Evolutionary conservation across 768 basidiomycete species (phyloP), one percentile per base, ranked within the genome.

Genomic region (Coprinopsis cinerea): DNA sequence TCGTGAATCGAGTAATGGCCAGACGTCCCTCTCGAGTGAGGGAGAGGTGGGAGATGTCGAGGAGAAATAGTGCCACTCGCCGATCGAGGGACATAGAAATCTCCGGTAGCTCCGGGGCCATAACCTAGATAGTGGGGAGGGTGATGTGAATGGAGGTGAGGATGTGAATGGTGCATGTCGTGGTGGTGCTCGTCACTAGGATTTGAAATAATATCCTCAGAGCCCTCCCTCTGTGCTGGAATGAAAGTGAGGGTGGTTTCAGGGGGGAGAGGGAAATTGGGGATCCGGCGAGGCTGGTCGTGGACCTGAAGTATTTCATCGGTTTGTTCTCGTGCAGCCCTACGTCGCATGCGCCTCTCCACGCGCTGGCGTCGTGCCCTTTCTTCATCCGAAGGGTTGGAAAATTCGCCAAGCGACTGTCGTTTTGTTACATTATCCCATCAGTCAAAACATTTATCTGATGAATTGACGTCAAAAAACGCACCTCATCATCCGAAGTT

Each of bases 311-410:
- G 27, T n/a, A 45, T n/a, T 7, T 28, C 27, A 10, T 45, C 44
- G 4, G 48, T 73, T 22, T 69, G 75, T 10, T 63, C 77, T 15
- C 70, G 75, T 2, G 67, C 68, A 53, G 59, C 64, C 55, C 67
- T 66, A 26, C 79, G 78, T 28, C 78, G 78, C 49, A 79, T 63
- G 32, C 85, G 81, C 39, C 83, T 79, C 36, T 84, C 79, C 39
- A 78, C 65, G 25, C 87, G 80, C 25, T 75, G 67, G 54, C 82
- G 82, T 18, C 88, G 79, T 2, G 85, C 88, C 24, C 84, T 78
- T 60, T 92, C 90, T 64, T 92, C 90, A 59, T 92, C 90, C 22
- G 90, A 92, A 15, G 90, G 90, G 59, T 92, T 92, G 20, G 90
- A 92, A 78, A 79, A 92, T 67, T 92, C 89, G 23, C 88, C 88